Conservation (phyloP, 2,329 filamentous ascomycete genomes). For the Daldinia eschscholtzii region DNA sequence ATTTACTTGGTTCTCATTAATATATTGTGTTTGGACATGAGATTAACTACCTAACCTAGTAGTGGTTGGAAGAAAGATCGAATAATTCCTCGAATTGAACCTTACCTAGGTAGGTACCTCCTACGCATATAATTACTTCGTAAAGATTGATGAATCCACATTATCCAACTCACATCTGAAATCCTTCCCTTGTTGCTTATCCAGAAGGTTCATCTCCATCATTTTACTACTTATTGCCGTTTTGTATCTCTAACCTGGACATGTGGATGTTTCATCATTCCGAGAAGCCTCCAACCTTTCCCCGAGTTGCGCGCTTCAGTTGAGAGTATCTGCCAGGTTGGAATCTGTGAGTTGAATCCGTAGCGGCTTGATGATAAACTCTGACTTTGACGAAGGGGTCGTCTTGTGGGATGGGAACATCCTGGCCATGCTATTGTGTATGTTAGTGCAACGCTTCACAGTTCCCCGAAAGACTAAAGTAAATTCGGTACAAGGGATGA, state of each 20-base stretch:
- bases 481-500: too few relatives aligned
- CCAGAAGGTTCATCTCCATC: not conserved
- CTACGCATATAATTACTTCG: too few relatives aligned
- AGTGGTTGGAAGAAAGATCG: too few relatives aligned
- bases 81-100: too few relatives aligned
- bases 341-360: not conserved
- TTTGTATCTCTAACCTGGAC: not conserved
- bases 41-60: too few relatives aligned
- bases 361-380: not conserved
- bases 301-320: slow-evolving; percentile 1
- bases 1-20: too few relatives aligned
- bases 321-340: not conserved
- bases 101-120: too few relatives aligned
- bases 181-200: not conserved
- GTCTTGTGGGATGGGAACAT: not conserved
- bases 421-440: not conserved
- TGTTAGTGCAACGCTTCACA: not conserved
- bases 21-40: too few relatives aligned
- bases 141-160: too few relatives aligned
- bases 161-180: not conserved
- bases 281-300: slow-evolving; percentile 6
- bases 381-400: slow-evolving; percentile 13
- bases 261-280: not conserved
- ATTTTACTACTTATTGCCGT: too few relatives aligned
- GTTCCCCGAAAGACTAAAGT: too few relatives aligned